Base-by-base conservation (phyloP, 2,329 filamentous ascomycete species). In the Calonectria montana region DNA sequence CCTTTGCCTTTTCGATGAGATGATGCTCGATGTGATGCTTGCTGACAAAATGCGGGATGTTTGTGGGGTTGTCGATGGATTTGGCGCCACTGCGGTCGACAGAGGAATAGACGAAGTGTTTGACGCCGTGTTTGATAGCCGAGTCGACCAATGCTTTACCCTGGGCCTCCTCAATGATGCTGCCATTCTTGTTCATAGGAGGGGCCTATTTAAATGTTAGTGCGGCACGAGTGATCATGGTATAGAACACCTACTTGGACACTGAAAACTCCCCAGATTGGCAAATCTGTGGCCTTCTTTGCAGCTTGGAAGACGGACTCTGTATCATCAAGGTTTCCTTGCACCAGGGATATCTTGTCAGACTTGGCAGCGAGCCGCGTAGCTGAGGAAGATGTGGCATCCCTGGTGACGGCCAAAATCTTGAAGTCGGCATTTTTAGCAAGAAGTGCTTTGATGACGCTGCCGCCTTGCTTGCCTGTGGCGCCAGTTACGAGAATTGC, bases 1-100 rank as follows among this genome's bases (percentile, higher is more conserved):
- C 71, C 13, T 74, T 68, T 9, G 84, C 78, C 39, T 84, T 82
- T 31, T 87, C 83, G 39, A 88, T 82, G 21, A 93, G 84, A 74
- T 92, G 85, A 61, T 88, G 82, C 79, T 93, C 91, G 75, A 93
- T 90, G 39, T 87, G 80, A 76, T 90, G 86, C 80, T 93, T 93
- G 80, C 81, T 83, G 69, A 85, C 85, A 80, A 93, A 93, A 78
- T 93, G 90, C 0, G 90, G 89, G 41, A 92, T 83, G 1, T 84
- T 73, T 4, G 91, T 92, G 0, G 88, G 85, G 73, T 86, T 86
- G 15, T 86, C 83, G 59, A 85, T 82, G 62, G 86, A 87, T 43
- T 85, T 85, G 64, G 87, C 85, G 29, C 90, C 90, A 53, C 88
- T 87, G 35, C 91, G 89, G 70, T 93, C 91, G 8, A 91, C 89